Base-by-base conservation (phyloP, 192 early-diverging fungal genomes). In the Umbelopsis sp. region DNA sequence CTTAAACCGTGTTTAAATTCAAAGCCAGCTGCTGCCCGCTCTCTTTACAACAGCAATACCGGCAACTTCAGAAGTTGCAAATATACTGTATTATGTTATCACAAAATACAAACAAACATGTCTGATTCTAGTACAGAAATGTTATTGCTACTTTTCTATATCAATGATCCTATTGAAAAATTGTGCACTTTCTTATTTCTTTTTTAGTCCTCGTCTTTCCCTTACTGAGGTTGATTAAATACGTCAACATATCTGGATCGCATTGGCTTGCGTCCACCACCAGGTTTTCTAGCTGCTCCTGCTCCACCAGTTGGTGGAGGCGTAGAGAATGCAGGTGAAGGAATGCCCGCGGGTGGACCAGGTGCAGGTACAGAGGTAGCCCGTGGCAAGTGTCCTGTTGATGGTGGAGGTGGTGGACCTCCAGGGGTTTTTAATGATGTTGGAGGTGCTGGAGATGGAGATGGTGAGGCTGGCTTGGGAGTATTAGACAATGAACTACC, bases 241-340 rank as follows among this genome's bases (percentile, higher is more conserved):
- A 85, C 84, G 74, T 85, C 84, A 21, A 85, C 80, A 76, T 85
- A 85, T 44, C 76, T 76, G 38, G 81, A 66, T 6, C 81, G 79
- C 50, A 81, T 82, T 50, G 72, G 44, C 47, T 79, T 79, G 50
- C 66, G 71, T 24, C 78, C 78, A 54, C 77, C 74, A 3, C 51
- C 65, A 31, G 77, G 68, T 36, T 32, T 62, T 4, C 66, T 38
- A 14, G 75, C 47, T 68, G 75, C 66, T 22, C 44, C 54, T 6
- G 66, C 69, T 38, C 74, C 56, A 34, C 47, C 53, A 5, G 77
- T 50, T 17, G 73, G 78, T n/a, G 77, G 78, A 32, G 25, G 53
- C n/a, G 43, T 73, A 36, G 71, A 62, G 32, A 66, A 47, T 36
- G 59, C 21, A 20, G 44, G 65, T 50, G 62, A 31, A 14, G 65